A percentile compares a stretch with the other conserved stretches of the same genome.
Evolutionary conservation across 2,329 filamentous ascomycete species (phyloP).

Genomic region (Epichloe gansuensis): DNA sequence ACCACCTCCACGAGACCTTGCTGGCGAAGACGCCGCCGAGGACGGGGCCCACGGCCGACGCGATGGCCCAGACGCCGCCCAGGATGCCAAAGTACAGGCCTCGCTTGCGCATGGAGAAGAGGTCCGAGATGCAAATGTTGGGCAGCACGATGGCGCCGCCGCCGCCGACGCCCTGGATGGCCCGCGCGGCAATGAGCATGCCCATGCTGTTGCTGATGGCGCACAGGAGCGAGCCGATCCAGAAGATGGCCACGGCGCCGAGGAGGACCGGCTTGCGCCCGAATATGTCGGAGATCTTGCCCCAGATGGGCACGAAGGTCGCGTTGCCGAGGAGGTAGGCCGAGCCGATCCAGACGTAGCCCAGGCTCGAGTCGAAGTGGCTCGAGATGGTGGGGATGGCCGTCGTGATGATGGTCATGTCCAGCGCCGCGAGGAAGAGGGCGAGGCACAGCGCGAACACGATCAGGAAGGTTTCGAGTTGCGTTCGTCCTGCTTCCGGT

Average conservation of each 20-base stretch:
- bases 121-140: slow-evolving; percentile 46
- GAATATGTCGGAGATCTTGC: slow-evolving; percentile 47
- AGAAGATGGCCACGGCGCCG: slow-evolving; percentile 38
- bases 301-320: slow-evolving; percentile 57
- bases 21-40: slow-evolving; percentile 57
- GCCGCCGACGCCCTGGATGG: slow-evolving; percentile 44
- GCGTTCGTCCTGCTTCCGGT: slow-evolving; percentile 25
- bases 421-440: slow-evolving; percentile 42
- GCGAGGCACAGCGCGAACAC: slow-evolving; percentile 29
- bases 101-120: slow-evolving; percentile 39
- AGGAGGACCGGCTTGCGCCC: slow-evolving; percentile 44
- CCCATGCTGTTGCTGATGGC: slow-evolving; percentile 36
- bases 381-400: slow-evolving; percentile 53
- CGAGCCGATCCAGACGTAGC: slow-evolving; percentile 68
- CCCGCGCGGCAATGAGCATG: slow-evolving; percentile 42
- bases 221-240: slow-evolving; percentile 41
- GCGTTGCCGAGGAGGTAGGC: slow-evolving; percentile 63
- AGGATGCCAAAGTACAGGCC: slow-evolving; percentile 41
- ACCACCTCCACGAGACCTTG: slow-evolving; percentile 57
- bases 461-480: slow-evolving; percentile 26
- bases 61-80: slow-evolving; percentile 50
- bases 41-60: slow-evolving; percentile 52
- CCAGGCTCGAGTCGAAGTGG: slow-evolving; percentile 52
- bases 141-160: slow-evolving; percentile 47
- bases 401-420: slow-evolving; percentile 53